Evolutionary conservation across 257 asterid genomes (phyloP), one percentile per base, ranked within the genome.

Genomic region (Nicotiana undulata): DNA sequence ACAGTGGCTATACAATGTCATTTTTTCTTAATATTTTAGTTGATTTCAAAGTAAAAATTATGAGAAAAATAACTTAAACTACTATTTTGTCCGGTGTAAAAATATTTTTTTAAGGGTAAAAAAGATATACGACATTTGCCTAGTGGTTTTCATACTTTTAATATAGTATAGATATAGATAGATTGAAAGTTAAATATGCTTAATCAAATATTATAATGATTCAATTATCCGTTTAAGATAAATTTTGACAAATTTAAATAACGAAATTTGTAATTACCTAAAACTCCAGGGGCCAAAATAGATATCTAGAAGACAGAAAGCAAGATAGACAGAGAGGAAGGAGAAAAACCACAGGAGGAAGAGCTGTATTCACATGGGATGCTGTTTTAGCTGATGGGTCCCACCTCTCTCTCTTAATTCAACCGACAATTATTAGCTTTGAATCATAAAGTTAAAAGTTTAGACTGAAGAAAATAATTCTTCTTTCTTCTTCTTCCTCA

Each of bases 341-440:
- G 44, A 70, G 49, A 79, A 49, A 79, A 40, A 12, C 20, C 77
- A 70, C 63, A 18, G 86, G 75, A 82, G 29, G 81, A 60, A 77
- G 66, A 60, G 92, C 90, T 87, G 92, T 75, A 86, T 77, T 89
- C 98, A 94, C 95, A 92, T 91, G 98, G 97, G 92, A 87, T 79
- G 87, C 78, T 44, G 59, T 70, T 70, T 81, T 92, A 88, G 84
- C 82, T 85, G 63, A 77, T 84, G 88, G 88, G 85, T 88, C 81
- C 86, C 67, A 82, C 79, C 32, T 85, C 82, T 83, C 81, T 88
- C 88, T 86, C 84, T 85, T 89, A 84, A 86, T 81, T 78, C 83
- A 83, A 83, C 97, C 90, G 90, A 90, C 95, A 90, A 88, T 85
- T 63, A 89, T 89, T 87, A 87, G 84, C 85, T 85, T 86, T 86